Base-by-base conservation (phyloP, 1,284 basidiomycete species). In the Leccinum fallax region DNA sequence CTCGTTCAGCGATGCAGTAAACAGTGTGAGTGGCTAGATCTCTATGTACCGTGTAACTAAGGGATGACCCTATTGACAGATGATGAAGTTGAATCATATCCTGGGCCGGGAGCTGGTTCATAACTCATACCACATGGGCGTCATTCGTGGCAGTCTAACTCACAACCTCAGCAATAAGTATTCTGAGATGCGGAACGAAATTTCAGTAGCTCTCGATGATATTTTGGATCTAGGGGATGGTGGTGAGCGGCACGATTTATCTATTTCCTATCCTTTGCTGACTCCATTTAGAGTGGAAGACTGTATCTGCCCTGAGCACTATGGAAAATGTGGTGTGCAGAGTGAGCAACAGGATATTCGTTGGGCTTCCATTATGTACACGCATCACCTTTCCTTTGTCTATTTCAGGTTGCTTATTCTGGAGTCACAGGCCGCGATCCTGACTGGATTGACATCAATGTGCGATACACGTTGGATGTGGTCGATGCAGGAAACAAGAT, bases 171-270 rank as follows among this genome's bases (percentile, higher is more conserved):
- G 53, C 0, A 49, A 16, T 0, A 30, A 76, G 2, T 70, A 71
- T 26, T 55, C 67, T 5, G 71, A 73, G 3, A 63, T 79, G 4
- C 61, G 64, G 24, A 69, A 79, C 8, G 79, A 81, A 59, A 62
- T 79, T 5, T n/a, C 55, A 1, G 38, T 52, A 0, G 67, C 77
- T 0, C 75, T 78, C 53, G 65, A 69, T 11, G 72, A 77, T 1
- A 32, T 61, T 21, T 30, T 71, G 19, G 56, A 62, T 53, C 58
- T 67, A 5, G 48, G 16, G 30, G 63, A 16, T n/a, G 58, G 62
- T 40, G 69, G 70, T 72, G 19, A 48, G 21, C 11, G 21, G n/a
- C 13, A 48, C 13, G 46, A 11, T 13, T 9, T n/a, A 5, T 26
- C 38, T 16, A 6, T 16, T 40, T 40, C 16, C 3, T 8, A 38